Conservation (phyloP, 345 rosid species). For the Geranium rotundifolium region DNA sequence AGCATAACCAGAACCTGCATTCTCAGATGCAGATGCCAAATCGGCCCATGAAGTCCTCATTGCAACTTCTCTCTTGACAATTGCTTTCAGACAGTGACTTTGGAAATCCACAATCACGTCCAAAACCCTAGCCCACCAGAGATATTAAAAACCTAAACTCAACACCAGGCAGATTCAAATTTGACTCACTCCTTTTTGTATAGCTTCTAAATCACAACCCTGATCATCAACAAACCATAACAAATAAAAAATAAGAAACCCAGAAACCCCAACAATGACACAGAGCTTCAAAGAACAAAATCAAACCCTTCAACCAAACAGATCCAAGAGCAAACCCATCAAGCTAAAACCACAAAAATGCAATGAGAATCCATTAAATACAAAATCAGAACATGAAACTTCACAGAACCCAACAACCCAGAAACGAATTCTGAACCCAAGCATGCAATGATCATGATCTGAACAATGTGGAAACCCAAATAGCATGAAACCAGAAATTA, state of each 20-base stretch:
- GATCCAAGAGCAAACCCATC: background rate
- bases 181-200: background rate
- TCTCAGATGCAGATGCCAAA: conserved; percentile 36
- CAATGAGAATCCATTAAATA: background rate
- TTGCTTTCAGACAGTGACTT: no score
- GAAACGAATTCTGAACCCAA: background rate
- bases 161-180: background rate
- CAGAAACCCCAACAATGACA: background rate
- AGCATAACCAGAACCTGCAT: conserved; percentile 9
- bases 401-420: background rate
- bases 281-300: no score
- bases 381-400: background rate
- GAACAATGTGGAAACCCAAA: background rate
- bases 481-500: background rate
- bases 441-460: background rate
- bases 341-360: background rate
- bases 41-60: conserved; percentile 49
- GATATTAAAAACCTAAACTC: background rate
- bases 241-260: background rate
- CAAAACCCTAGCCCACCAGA: background rate
- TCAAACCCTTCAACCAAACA: background rate
- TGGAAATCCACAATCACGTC: background rate
- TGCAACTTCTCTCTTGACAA: conserved; percentile 4
- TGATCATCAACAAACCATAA: background rate
- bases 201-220: background rate